A percentile compares a stretch with the other conserved stretches of the same genome.
These are phyloP conservation scores for Calcarisporium arbuscula DNA, from an alignment of 2,329 filamentous ascomycete genomes.

Conservation along the genomic window DNA sequence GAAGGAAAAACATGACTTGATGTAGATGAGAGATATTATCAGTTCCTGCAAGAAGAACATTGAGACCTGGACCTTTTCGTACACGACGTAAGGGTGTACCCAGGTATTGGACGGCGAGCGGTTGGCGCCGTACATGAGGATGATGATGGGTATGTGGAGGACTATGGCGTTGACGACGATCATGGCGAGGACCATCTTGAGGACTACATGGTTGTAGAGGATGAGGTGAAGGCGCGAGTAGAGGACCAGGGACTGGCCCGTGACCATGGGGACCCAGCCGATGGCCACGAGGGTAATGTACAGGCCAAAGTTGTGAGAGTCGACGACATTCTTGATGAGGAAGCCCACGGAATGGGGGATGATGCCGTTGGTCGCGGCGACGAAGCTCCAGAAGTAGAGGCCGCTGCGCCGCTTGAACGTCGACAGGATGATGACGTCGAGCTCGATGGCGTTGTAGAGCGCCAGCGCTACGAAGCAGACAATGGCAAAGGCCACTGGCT, in stretches of 20 bases:
- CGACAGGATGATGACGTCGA: constrained; percentile 37
- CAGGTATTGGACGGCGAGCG: constrained; percentile 13
- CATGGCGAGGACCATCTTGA: constrained; percentile 46
- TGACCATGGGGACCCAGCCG: constrained; percentile 41
- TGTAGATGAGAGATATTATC: constrained; percentile 45
- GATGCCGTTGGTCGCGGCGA: constrained; percentile 25
- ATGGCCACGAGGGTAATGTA: constrained; percentile 7
- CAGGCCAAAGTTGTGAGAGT: constrained; percentile 7
- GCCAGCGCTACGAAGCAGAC: constrained; percentile 8
- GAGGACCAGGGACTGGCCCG: constrained; percentile 53
- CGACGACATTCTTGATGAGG: constrained; percentile 31
- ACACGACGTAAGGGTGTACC: constrained; percentile 27
- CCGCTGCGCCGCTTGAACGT: constrained; percentile 28
- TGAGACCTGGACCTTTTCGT: constrained; percentile 48
- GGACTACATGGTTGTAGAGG: constrained; percentile 38
- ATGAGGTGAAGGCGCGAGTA: constrained; percentile 58
- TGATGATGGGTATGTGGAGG: constrained; percentile 47
- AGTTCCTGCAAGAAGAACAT: constrained; percentile 49
- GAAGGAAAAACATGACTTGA: constrained; percentile 41
- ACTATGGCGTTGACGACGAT: constrained; percentile 49
- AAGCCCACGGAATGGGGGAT: constrained; percentile 36
- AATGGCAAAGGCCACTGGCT: too few relatives aligned
- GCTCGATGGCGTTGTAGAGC: constrained; percentile 7
- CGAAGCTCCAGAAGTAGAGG: constrained; percentile 33
- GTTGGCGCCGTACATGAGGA: constrained; percentile 48